Evolutionary conservation across 345 rosid genomes (phyloP).

Genomic region (Rubroshorea leprosula): DNA sequence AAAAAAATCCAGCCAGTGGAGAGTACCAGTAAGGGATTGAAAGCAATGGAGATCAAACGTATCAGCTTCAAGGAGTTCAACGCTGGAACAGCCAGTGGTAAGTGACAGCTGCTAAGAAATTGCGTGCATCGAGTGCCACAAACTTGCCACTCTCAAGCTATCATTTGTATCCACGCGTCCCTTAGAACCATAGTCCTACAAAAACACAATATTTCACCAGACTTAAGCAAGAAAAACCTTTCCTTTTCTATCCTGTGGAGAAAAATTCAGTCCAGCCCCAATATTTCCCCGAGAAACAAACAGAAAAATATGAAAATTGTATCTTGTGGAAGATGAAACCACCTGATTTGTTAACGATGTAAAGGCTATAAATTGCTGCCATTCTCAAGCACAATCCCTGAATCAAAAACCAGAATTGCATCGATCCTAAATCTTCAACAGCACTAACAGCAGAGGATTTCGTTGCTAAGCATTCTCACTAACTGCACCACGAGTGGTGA

Average conservation of each 20-base stretch:
- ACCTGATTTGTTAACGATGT: constrained; percentile 85
- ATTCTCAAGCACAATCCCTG: constrained; percentile 19
- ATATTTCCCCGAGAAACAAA: constrained; percentile 7
- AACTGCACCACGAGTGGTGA: too few relatives aligned
- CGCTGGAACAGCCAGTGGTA: constrained; percentile 70
- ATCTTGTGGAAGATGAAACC: constrained; percentile 86
- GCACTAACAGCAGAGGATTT: too few relatives aligned
- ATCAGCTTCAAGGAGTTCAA: constrained; percentile 92
- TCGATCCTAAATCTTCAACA: constrained; percentile 3
- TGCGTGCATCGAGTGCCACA: constrained; percentile 99
- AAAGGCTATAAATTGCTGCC: constrained; percentile 82
- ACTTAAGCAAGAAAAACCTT: too few relatives aligned
- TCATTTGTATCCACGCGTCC: constrained; percentile 98
- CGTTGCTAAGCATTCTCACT: too few relatives aligned
- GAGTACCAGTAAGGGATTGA: constrained; percentile 82
- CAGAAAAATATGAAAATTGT: constrained; percentile 6
- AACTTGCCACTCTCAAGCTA: constrained; percentile 95
- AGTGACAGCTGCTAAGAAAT: constrained; percentile 98
- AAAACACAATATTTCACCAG: neutral
- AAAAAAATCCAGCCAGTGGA: neutral
- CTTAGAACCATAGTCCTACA: constrained; percentile 86
- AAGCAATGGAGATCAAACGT: constrained; percentile 95
- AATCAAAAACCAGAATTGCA: neutral
- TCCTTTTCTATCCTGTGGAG: too few relatives aligned
- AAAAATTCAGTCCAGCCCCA: too few relatives aligned